Evolutionary conservation across 192 early-diverging fungal species (phyloP).

Genomic region (Dispira parvispora): DNA sequence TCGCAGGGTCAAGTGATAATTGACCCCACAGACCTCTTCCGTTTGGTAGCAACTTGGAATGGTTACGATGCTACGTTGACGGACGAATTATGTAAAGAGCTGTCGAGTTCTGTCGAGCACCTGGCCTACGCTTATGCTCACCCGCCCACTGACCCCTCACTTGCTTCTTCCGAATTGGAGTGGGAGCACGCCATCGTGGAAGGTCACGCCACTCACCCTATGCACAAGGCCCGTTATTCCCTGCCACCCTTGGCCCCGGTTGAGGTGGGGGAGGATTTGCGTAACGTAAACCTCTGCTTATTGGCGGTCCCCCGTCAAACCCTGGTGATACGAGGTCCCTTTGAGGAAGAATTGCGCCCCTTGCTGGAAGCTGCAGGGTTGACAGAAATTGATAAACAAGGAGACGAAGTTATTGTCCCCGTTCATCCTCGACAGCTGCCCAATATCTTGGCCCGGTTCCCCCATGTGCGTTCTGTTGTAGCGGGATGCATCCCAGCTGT

Average conservation of each 20-base stretch:
- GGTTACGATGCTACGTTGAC: conserved; percentile 18
- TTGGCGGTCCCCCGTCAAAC: conserved; percentile 28
- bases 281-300: conserved; percentile 24
- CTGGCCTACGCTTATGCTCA: conserved; percentile 24
- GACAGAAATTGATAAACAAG: conserved; percentile 13
- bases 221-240: conserved; percentile 42
- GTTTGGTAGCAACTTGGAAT: conserved; percentile 24
- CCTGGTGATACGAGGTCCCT: conserved; percentile 25
- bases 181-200: conserved; percentile 51
- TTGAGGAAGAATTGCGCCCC: conserved; percentile 21
- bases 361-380: conserved; percentile 20
- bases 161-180: conserved; percentile 27
- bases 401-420: conserved; percentile 30
- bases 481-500: conserved; percentile 14
- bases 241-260: conserved; percentile 33
- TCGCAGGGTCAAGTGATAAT: conserved; percentile 22
- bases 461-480: conserved; percentile 19
- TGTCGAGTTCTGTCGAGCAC: conserved; percentile 27
- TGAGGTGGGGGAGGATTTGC: conserved; percentile 22
- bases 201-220: conserved; percentile 53
- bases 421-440: conserved; percentile 44
- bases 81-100: conserved; percentile 25
- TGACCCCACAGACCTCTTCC: conserved; percentile 25
- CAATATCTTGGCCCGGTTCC: conserved; percentile 30
- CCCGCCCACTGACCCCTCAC: conserved; percentile 15